phyloP scores from a whole-genome alignment of 257 asterid species.

The Solanum piurae region DNA sequence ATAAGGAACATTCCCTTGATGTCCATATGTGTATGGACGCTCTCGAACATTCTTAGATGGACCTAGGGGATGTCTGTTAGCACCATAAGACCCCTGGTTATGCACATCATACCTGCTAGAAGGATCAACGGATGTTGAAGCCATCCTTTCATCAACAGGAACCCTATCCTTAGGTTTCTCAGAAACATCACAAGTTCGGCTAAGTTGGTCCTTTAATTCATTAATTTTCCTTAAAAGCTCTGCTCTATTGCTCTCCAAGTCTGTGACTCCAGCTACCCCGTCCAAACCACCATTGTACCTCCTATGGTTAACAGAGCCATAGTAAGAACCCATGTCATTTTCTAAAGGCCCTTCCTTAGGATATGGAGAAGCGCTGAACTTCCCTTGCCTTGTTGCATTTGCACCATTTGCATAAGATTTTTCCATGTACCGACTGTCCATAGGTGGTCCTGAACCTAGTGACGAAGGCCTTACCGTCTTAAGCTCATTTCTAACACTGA shows the following conservation, averaged over 20 bases:
- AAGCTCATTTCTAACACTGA: conserved; percentile 14
- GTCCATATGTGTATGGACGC: conserved; percentile 29
- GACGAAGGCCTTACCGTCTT: conserved; percentile 32
- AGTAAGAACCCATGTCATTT: conserved; percentile 30
- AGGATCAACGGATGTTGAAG: conserved; percentile 35
- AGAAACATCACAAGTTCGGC: conserved; percentile 44
- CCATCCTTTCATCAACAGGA: conserved; percentile 18
- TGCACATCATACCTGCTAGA: conserved; percentile 28
- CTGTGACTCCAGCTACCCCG: conserved; percentile 41
- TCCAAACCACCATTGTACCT: conserved; percentile 36
- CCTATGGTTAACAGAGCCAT: conserved; percentile 34
- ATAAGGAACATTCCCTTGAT: conserved; percentile 28
- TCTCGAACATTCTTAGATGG: conserved; percentile 19
- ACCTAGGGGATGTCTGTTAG: conserved; percentile 24
- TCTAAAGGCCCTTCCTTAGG: conserved; percentile 55
- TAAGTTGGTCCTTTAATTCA: conserved; percentile 63
- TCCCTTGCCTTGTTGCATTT: conserved; percentile 23
- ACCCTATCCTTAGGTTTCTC: conserved; percentile 45
- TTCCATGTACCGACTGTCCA: conserved; percentile 17
- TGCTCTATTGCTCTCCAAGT: conserved; percentile 57
- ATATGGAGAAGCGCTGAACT: conserved; percentile 28
- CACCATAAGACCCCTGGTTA: conserved; percentile 36
- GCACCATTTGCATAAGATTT: conserved; percentile 15
- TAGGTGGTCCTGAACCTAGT: conserved; percentile 31
- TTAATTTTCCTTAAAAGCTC: conserved; percentile 78